phyloP scores from a whole-genome alignment of 2,329 filamentous ascomycete species.

The Calonectria montana region DNA sequence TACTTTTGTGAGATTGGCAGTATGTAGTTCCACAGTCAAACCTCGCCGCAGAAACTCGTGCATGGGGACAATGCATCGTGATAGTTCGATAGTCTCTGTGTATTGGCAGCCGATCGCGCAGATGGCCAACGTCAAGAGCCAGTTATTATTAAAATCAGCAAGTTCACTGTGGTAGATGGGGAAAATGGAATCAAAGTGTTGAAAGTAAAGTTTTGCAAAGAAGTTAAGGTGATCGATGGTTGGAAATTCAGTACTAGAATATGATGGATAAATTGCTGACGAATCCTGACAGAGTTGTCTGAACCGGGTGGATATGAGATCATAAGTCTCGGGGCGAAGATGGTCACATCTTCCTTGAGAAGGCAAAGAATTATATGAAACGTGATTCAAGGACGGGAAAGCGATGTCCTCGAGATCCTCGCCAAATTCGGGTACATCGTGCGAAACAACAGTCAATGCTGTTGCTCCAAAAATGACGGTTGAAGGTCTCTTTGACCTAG shows the following conservation, averaged over 20 bases:
- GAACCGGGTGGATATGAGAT: constrained; percentile 18
- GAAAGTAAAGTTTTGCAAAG: constrained; percentile 47
- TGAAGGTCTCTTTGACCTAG: constrained; percentile 18
- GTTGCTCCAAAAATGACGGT: constrained; percentile 11
- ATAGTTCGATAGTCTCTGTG: constrained; percentile 33
- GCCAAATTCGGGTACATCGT: not conserved
- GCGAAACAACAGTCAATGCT: not conserved
- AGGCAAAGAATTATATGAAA: constrained; percentile 12
- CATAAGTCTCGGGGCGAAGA: constrained; percentile 11
- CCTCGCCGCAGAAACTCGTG: constrained; percentile 39
- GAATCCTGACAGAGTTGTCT: constrained; percentile 15
- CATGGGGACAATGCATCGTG: constrained; percentile 31
- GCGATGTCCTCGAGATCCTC: not conserved
- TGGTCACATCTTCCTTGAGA: not conserved
- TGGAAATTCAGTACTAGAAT: constrained; percentile 36
- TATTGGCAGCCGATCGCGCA: constrained; percentile 41
- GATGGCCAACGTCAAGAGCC: constrained; percentile 38
- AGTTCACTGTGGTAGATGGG: constrained; percentile 43
- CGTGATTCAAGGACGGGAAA: not conserved
- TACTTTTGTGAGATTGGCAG: not conserved
- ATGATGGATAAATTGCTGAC: not conserved
- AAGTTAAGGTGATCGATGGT: constrained; percentile 40
- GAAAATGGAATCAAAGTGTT: constrained; percentile 46
- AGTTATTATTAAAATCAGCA: constrained; percentile 23
- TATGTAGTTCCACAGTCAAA: constrained; percentile 6